phyloP scores from a whole-genome alignment of 768 basidiomycete species.

The Pleurotus salmoneostramineus region DNA sequence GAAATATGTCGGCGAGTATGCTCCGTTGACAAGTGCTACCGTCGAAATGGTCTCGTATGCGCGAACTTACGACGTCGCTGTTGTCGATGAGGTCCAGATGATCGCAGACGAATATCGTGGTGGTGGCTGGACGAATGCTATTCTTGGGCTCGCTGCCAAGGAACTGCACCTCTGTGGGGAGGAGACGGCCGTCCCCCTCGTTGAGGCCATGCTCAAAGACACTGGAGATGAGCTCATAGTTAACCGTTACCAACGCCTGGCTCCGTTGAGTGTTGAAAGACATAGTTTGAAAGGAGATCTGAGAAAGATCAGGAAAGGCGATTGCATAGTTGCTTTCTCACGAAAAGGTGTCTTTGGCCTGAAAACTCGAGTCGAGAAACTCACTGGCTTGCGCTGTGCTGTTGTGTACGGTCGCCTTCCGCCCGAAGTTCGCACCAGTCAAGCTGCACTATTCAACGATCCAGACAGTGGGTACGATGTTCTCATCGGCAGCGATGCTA shows the following conservation, averaged over 20 bases:
- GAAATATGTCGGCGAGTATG: conserved; percentile 56
- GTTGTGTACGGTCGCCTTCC: conserved; percentile 92
- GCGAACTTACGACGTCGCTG: conserved; percentile 66
- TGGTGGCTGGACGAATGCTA: conserved; percentile 75
- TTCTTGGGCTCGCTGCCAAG: conserved; percentile 69
- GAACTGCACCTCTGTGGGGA: conserved; percentile 97
- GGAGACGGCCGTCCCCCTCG: conserved; percentile 83
- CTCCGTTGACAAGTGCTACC: conserved; percentile 73
- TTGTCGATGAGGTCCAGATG: conserved; percentile 98
- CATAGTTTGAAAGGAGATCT: conserved; percentile 60
- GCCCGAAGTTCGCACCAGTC: conserved; percentile 87
- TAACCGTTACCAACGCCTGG: conserved; percentile 82
- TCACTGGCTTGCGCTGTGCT: conserved; percentile 77
- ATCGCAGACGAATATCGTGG: conserved; percentile 79
- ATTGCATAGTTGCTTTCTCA: conserved; percentile 89
- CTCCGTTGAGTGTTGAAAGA: conserved; percentile 73
- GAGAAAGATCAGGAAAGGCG: conserved; percentile 65
- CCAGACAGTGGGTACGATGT: conserved; percentile 81
- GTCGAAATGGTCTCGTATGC: conserved; percentile 80
- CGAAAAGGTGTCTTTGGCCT: conserved; percentile 70
- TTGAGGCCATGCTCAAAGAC: conserved; percentile 60
- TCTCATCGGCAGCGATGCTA: conserved; percentile 90
- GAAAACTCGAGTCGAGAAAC: conserved; percentile 67
- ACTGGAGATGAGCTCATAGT: conserved; percentile 83
- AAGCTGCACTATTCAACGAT: conserved; percentile 90